Evolutionary conservation across 106 monocot species (phyloP).

Genomic region (Dendrobium chrysotoxum): DNA sequence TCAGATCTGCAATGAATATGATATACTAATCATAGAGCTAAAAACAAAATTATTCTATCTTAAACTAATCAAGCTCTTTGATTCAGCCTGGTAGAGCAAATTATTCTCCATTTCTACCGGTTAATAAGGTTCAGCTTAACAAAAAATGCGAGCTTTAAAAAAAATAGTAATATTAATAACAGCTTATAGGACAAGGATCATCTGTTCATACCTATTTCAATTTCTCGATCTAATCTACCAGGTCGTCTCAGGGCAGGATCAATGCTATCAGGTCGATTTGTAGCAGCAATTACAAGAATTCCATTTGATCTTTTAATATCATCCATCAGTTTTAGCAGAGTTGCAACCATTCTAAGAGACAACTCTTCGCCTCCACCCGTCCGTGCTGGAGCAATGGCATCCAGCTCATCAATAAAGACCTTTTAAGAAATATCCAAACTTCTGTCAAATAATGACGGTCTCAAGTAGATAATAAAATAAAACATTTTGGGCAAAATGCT

Average conservation of each 20-base stretch:
- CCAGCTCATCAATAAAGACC: conserved; percentile 99
- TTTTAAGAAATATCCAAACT: conserved; percentile 20
- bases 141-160: not conserved
- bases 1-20: not conserved
- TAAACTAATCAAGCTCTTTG: not conserved
- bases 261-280: conserved; percentile 92
- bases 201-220: conserved; percentile 69
- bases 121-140: not conserved
- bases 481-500: not conserved
- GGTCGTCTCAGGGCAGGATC: conserved; percentile 89
- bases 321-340: conserved; percentile 79
- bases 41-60: not conserved
- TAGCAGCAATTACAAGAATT: conserved; percentile 90
- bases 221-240: conserved; percentile 78
- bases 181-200: not conserved
- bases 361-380: conserved; percentile 79
- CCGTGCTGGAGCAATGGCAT: conserved; percentile 91
- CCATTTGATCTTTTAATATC: conserved; percentile 44
- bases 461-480: not conserved
- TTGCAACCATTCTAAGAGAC: conserved; percentile 75
- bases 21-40: not conserved
- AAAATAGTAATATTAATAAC: not conserved
- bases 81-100: not conserved
- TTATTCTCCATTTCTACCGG: not conserved
- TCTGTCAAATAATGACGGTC: not conserved